Evolutionary conservation across 176 grass and related monocot species (phyloP), one percentile per base, ranked within the genome.

Genomic region (Phyllostachys edulis): DNA sequence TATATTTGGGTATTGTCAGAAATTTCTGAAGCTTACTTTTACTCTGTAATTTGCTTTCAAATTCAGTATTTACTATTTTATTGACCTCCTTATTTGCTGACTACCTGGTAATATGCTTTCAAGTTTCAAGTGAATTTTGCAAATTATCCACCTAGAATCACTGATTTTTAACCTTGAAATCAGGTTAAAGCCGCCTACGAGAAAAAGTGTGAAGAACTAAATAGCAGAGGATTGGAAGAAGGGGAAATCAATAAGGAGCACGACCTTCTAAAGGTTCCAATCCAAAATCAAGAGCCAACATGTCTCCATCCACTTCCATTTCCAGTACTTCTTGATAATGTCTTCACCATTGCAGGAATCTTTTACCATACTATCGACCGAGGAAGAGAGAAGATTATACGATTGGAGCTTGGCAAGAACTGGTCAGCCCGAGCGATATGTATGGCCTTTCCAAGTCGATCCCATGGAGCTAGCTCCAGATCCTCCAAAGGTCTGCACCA

Each of bases 361-460:
- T 63, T 93, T 95, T 86, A 84, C 64, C 26, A 85, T 95, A 80
- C 87, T 98, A 44, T 95, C 93, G 44, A 92, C 78, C 10, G 90
- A 93, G 42, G 89, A 95, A 80, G 93, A 98, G 81, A 91, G 93
- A 85, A 90, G 96, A 85, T 85, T 98, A 49, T 98, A 98, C 6
- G 91, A 98, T 67, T 98, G 93, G 96, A 98, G 96, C 75, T 93
- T 98, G 87, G 78, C 89, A 79, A 93, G 91, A 87, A 95, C 83
- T 77, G 87, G 89, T 41, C 81, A 92, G 39, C 96, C 89, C 8
- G 93, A 98, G 68, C 76, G 91, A 90, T 98, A 98, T 77, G 91
- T 90, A 8, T 98, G 95, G 96, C 96, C 96, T 78, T 95, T 90
- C 42, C 80, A 98, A 85, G 85, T 86, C 14, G 96, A 98, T 63